Evolutionary conservation across 2,329 filamentous ascomycete species (phyloP).

Genomic region (Akanthomyces uredinophilus): DNA sequence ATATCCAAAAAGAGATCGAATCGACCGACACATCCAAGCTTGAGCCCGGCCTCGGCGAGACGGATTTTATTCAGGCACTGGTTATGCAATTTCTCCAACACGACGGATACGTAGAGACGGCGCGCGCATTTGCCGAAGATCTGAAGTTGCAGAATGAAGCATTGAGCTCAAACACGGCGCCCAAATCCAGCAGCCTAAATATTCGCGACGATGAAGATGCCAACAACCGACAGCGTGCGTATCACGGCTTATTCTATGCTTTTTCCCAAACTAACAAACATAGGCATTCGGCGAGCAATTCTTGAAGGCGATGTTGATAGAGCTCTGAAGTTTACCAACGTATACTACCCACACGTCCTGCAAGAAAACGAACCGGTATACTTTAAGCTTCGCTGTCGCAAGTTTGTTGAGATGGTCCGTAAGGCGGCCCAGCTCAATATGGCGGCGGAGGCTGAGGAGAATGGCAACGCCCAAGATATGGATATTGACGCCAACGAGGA

Average conservation of each 20-base stretch:
- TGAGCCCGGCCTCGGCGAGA: constrained; percentile 63
- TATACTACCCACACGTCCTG: constrained; percentile 76
- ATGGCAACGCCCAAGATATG: constrained; percentile 45
- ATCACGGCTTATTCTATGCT: too few relatives aligned
- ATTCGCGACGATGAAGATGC: constrained; percentile 81
- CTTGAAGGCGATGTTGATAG: constrained; percentile 88
- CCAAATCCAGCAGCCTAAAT: constrained; percentile 54
- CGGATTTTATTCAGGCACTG: constrained; percentile 73
- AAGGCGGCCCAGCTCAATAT: constrained; percentile 61
- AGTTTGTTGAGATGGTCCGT: constrained; percentile 93
- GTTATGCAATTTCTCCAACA: constrained; percentile 85
- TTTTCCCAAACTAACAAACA: constrained; percentile 17
- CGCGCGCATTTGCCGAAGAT: constrained; percentile 80
- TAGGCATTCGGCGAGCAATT: constrained; percentile 81
- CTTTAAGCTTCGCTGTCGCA: constrained; percentile 82
- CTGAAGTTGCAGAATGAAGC: constrained; percentile 68
- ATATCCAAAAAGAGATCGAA: constrained; percentile 56
- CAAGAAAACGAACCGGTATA: constrained; percentile 76
- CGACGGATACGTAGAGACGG: constrained; percentile 92
- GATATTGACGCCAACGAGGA: constrained; percentile 51
- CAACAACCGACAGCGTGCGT: constrained; percentile 74
- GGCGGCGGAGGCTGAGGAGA: constrained; percentile 34
- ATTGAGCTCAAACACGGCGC: constrained; percentile 53
- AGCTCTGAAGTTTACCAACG: constrained; percentile 74
- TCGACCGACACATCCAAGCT: constrained; percentile 54